phyloP scores from a whole-genome alignment of 1,284 basidiomycete genomes.

The Marasmius fiardii region DNA sequence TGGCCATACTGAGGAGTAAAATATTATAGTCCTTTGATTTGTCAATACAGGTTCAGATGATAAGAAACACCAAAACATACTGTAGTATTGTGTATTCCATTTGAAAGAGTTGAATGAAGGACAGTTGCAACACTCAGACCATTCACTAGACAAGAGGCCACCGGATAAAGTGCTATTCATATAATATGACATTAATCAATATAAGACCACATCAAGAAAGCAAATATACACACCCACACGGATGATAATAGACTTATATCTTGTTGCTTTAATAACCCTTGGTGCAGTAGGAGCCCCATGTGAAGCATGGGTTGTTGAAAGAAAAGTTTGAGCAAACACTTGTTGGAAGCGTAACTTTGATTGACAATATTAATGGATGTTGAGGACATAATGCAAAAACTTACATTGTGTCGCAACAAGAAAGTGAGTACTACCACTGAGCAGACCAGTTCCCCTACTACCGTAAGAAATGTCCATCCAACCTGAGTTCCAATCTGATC shows the following conservation, averaged over 20 bases:
- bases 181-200: neutral
- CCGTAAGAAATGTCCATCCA: constrained; percentile 8
- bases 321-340: neutral
- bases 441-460: constrained; percentile 5
- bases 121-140: constrained; percentile 9
- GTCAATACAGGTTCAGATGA: too few species aligned
- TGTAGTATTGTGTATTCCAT: constrained; percentile 12
- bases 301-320: neutral
- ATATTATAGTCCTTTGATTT: too few species aligned
- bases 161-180: constrained; percentile 11
- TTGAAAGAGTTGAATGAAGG: constrained; percentile 11
- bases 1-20: too few species aligned
- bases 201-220: neutral
- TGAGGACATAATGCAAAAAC: neutral
- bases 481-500: constrained; percentile 12
- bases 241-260: constrained; percentile 9
- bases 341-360: neutral
- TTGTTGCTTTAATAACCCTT: neutral
- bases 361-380: neutral
- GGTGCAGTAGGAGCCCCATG: neutral
- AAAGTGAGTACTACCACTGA: constrained; percentile 2
- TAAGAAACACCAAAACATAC: too few species aligned
- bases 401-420: constrained; percentile 5
- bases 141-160: constrained; percentile 14
- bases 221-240: constrained; percentile 10